A percentile compares a stretch with the other conserved stretches of the same genome.
Conservation (phyloP, 352 stramenopile species). For the Pythium angustatum region DNA sequence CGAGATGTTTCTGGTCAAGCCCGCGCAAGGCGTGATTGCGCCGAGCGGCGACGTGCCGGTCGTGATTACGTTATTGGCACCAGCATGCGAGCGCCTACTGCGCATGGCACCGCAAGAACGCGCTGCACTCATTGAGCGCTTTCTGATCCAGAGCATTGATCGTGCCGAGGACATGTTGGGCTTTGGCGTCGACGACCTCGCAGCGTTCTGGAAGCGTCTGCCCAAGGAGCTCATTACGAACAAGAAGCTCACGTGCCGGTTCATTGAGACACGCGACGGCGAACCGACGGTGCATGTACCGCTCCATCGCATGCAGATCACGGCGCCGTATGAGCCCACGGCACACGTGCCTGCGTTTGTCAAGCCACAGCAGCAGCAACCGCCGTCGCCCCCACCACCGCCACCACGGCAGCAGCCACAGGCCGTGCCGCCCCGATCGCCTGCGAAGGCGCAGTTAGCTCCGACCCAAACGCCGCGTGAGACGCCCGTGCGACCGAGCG, state of each 20-base stretch:
- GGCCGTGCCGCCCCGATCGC: no score
- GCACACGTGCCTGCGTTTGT: background rate
- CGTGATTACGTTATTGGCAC: slow-evolving; percentile 39
- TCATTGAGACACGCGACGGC: slow-evolving; percentile 44
- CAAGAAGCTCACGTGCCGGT: slow-evolving; percentile 70
- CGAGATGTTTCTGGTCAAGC: slow-evolving; percentile 74
- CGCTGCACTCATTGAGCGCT: slow-evolving; percentile 42
- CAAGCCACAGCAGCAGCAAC: background rate
- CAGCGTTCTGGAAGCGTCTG: slow-evolving; percentile 62
- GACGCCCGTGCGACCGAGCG: background rate
- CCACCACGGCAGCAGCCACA: background rate
- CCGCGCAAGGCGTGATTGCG: slow-evolving; percentile 58
- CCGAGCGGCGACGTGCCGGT: slow-evolving; percentile 41
- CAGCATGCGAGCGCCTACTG: slow-evolving; percentile 34
- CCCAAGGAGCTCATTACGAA: slow-evolving; percentile 52
- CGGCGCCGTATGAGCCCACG: slow-evolving; percentile 8
- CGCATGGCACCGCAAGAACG: slow-evolving; percentile 45
- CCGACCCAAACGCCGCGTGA: background rate
- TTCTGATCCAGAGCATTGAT: slow-evolving; percentile 44
- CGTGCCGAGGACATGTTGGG: slow-evolving; percentile 29
- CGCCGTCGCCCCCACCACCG: slow-evolving; percentile 5
- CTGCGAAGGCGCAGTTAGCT: background rate
- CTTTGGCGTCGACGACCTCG: slow-evolving; percentile 33
- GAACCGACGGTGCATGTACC: slow-evolving; percentile 3
- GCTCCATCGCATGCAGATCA: slow-evolving; percentile 12